Base-by-base conservation (phyloP, 208 protist species). In the Lotmaria passim region DNA sequence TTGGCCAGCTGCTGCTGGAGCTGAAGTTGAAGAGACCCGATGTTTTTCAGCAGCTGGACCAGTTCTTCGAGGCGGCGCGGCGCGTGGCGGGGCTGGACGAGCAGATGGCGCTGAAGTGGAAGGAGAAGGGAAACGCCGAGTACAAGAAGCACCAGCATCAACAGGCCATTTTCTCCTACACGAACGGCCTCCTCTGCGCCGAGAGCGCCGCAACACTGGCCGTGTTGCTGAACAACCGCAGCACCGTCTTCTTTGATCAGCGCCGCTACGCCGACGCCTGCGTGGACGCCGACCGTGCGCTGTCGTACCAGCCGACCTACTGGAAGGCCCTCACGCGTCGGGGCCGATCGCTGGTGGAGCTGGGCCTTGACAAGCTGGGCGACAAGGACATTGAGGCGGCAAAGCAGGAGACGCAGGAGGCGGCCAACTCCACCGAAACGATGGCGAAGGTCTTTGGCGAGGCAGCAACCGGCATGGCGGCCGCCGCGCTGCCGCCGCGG, bases 251-350 rank as follows among this genome's bases (percentile, higher is more conserved):
- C 34, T 91, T 83, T 44, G 72, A 85, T 44, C 69, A 83, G 30
- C 58, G 67, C 56, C 85, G 75, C 59, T 79, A 81, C 69, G 63
- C 72, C 7, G 87, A 91, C 69, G 82, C 87, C 31, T 85, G 86
- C 56, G 50, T 92, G 12, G 91, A 96, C 52, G 83, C 86, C 19
- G 68, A 93, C 59, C 62, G 64, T 3, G 81, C 86, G 14, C 62
- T 89, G 21, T 57, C 63, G 10, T 76, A 89, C 60, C 75, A 79
- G 24, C 73, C 82, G 1, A 56, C 57, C 34, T 93, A 96, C 63
- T 89, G 82, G 81, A 93, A 96, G 64, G 87, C 91, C 21, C 67
- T 93, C 28, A 75, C 82, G 69, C 83, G 88, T 11, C 91, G 91
- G 44, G 88, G 86, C 11, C 66, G 75, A 12, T 83, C 74, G n/a